A percentile compares a stretch with the other conserved stretches of the same genome.
Evolutionary conservation across 2,329 filamentous ascomycete genomes (phyloP).

Genomic region (Sporothrix variecibatus): DNA sequence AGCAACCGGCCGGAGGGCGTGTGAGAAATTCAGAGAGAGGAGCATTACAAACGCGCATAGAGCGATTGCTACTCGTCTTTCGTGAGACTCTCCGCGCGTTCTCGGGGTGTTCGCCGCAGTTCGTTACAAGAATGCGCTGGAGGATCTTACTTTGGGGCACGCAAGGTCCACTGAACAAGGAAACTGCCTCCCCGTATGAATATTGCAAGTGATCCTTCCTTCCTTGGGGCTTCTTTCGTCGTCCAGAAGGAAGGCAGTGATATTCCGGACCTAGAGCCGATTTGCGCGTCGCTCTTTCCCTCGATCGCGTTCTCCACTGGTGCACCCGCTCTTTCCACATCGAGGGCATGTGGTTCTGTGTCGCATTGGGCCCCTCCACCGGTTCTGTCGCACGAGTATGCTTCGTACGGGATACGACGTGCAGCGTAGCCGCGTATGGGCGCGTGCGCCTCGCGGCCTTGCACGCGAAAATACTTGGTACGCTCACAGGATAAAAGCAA

Average conservation of each 20-base stretch:
- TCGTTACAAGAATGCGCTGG: background rate
- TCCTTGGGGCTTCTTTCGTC: background rate
- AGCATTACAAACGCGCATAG: background rate
- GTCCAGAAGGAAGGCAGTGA: background rate
- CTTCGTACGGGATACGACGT: background rate
- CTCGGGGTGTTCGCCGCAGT: background rate
- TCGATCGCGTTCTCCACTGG: background rate
- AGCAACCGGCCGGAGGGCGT: background rate
- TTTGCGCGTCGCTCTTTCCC: background rate
- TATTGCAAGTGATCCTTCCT: background rate
- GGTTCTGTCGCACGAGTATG: background rate
- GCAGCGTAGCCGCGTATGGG: background rate
- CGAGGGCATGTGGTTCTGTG: background rate
- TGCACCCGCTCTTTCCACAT: background rate
- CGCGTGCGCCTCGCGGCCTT: background rate
- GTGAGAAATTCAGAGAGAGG: background rate
- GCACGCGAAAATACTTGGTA: background rate
- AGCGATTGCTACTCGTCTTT: background rate
- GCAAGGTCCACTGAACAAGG: background rate
- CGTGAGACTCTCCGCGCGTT: background rate
- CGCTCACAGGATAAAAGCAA: background rate
- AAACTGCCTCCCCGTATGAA: background rate
- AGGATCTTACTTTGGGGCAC: background rate
- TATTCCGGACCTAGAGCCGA: background rate
- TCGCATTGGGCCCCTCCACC: conserved; percentile 6